Conservation (phyloP, 345 rosid genomes). For the Eucalyptus fibrosa region DNA sequence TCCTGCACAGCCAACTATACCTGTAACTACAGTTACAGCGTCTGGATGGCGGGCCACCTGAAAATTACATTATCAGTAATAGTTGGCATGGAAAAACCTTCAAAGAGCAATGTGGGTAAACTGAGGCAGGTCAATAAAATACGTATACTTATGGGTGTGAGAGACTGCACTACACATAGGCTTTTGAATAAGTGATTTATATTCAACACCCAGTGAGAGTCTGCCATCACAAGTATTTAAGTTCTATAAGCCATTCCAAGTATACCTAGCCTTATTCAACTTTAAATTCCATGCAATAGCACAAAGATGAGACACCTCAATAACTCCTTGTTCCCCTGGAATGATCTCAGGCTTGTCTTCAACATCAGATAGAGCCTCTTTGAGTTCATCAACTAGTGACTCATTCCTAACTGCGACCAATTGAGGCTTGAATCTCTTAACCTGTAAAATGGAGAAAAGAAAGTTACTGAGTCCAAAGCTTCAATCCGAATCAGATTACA, state of each 20-base stretch:
- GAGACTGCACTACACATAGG: neutral
- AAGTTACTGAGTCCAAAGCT: neutral
- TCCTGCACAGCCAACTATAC: constrained; percentile 98
- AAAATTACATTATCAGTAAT: neutral
- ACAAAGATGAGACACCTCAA: constrained; percentile 46
- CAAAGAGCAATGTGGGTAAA: neutral
- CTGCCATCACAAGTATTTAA: neutral
- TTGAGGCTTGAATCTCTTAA: constrained; percentile 77
- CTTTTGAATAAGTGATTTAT: neutral
- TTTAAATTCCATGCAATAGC: neutral
- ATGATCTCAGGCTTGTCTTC: constrained; percentile 85
- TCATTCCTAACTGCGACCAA: constrained; percentile 75
- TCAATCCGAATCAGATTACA: neutral
- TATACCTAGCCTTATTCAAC: neutral
- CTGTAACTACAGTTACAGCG: constrained; percentile 86
- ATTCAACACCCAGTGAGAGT: neutral
- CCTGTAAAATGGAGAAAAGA: constrained; percentile 27
- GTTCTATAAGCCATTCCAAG: neutral
- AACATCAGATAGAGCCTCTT: constrained; percentile 73
- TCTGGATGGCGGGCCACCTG: constrained; percentile 95
- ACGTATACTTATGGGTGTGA: neutral
- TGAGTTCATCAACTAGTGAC: constrained; percentile 57
- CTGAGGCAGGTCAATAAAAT: neutral
- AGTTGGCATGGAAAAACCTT: neutral
- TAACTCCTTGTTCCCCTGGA: constrained; percentile 85